Conservation (phyloP, 441 rosid species). For the Sinapis alba region DNA sequence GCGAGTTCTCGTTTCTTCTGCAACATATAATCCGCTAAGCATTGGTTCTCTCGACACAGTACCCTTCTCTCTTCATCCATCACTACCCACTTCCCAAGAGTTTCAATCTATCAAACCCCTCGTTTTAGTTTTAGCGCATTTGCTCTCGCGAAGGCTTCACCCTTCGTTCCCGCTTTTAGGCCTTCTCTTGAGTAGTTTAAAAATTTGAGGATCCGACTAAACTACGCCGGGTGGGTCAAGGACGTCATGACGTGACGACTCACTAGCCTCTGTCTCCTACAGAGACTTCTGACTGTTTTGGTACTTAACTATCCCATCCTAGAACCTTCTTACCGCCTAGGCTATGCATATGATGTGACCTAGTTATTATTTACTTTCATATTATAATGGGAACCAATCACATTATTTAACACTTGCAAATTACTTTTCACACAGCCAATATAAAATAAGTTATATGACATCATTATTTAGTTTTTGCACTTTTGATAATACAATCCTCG, state of each 20-base stretch:
- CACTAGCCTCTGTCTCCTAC: background rate
- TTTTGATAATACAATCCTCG: constrained; percentile 18
- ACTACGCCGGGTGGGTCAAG: background rate
- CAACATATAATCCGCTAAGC: constrained; percentile 54
- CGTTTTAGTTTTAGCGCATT: too few species aligned
- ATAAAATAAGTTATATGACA: too few species aligned
- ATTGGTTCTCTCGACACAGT: constrained; percentile 59
- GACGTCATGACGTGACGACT: background rate
- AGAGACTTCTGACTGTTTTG: background rate
- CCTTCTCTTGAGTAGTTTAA: background rate
- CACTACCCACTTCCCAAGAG: background rate
- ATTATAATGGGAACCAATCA: background rate
- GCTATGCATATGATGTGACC: background rate
- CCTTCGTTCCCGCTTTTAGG: constrained; percentile 11
- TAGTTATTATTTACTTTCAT: background rate
- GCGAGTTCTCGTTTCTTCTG: constrained; percentile 70
- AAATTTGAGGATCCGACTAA: background rate
- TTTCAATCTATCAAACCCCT: background rate
- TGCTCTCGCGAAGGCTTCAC: background rate
- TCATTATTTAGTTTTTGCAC: constrained; percentile 25
- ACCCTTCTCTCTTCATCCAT: constrained; percentile 61
- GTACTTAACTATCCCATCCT: background rate
- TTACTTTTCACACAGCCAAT: too few species aligned
- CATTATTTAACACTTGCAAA: background rate
- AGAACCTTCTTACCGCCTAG: background rate